A percentile compares a stretch with the other conserved stretches of the same genome.
Evolutionary conservation across 176 grass and related monocot genomes (phyloP).

Genomic region (Juncus inflexus): DNA sequence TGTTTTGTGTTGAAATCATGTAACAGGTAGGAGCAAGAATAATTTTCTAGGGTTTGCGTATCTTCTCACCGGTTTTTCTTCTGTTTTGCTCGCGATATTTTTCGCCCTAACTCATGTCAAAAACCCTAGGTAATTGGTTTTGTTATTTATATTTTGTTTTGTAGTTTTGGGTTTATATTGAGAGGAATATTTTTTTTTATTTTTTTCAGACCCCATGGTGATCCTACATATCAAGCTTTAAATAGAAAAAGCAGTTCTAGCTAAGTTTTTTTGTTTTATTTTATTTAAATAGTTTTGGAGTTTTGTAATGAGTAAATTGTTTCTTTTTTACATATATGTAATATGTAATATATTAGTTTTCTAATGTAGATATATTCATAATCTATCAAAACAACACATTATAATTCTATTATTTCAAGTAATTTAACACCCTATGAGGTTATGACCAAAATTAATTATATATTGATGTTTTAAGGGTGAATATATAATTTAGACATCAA

Average conservation of each 20-base stretch:
- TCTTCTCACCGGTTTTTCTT: conserved; percentile 49
- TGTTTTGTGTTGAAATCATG: too few species aligned
- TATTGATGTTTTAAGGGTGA: too few species aligned
- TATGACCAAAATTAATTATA: too few species aligned
- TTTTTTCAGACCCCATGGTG: conserved; percentile 59
- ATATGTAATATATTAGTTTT: too few species aligned
- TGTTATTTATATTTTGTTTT: conserved; percentile 1
- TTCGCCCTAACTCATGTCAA: conserved; percentile 84
- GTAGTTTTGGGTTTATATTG: background rate
- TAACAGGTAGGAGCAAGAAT: conserved; percentile 49
- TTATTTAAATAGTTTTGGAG: too few species aligned
- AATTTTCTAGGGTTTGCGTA: conserved; percentile 83
- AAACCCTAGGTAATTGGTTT: conserved; percentile 63
- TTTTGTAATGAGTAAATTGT: too few species aligned
- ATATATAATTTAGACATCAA: too few species aligned
- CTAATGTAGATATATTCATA: background rate
- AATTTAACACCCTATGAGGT: too few species aligned
- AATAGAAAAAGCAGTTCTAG: conserved; percentile 45
- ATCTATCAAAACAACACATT: background rate
- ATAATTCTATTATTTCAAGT: too few species aligned
- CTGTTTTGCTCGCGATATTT: conserved; percentile 65
- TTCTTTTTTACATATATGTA: too few species aligned
- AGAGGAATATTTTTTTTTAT: conserved; percentile 6
- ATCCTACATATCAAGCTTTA: conserved; percentile 42
- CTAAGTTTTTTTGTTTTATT: background rate